Percentiles rank a stretch among this genome's conserved stretches.
Conservation (phyloP, 208 protist species). For the Acanthamoeba sp. region DNA sequence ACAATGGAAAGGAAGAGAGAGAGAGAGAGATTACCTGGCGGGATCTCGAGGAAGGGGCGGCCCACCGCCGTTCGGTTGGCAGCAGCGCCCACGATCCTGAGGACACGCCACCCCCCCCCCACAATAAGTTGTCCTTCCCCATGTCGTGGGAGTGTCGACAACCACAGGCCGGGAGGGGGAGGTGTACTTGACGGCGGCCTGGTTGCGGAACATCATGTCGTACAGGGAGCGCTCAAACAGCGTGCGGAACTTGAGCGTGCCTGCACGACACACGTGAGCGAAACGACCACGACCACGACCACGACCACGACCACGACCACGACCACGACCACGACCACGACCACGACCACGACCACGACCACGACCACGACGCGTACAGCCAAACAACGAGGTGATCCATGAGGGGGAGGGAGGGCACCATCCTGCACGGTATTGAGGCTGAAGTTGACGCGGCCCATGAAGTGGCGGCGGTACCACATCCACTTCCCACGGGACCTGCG, state of each 20-base stretch:
- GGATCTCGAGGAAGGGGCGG: conserved; percentile 15
- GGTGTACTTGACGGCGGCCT: conserved; percentile 61
- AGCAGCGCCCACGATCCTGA: conserved; percentile 26
- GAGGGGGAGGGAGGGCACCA: background rate
- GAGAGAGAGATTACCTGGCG: background rate
- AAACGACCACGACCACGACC: background rate
- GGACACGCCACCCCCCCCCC: background rate
- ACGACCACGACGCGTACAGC: background rate
- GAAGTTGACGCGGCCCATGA: conserved; percentile 65
- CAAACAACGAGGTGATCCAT: background rate
- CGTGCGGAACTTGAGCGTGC: conserved; percentile 54
- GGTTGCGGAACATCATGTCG: conserved; percentile 63
- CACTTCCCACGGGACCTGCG: conserved; percentile 52
- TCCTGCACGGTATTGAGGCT: conserved; percentile 18
- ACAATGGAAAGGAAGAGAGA: background rate
- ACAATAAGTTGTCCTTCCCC: background rate
- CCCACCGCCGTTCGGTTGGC: conserved; percentile 22
- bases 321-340: background rate
- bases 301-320: too few species aligned
- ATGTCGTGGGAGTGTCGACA: too few species aligned
- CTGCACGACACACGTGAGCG: background rate
- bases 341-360: background rate
- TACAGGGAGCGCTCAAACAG: conserved; percentile 30
- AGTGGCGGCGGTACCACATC: conserved; percentile 57
- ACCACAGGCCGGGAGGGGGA: background rate